Base-by-base conservation (phyloP, 495 filamentous ascomycete genomes). In the Umbilicaria muhlenbergii region DNA sequence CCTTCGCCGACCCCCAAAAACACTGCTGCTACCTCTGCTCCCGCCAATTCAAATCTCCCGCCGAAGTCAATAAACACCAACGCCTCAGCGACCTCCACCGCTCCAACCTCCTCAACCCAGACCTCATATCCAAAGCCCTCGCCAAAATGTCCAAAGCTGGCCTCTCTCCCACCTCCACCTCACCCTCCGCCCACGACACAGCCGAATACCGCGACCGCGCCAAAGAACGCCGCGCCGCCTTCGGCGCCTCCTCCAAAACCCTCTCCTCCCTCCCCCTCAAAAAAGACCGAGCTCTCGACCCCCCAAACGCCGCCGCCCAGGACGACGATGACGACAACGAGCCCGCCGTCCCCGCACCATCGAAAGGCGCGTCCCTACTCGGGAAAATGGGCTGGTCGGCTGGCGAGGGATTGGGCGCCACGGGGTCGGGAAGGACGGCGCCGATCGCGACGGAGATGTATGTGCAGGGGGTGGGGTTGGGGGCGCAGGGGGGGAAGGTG, bases 371-470 rank as follows among this genome's bases (percentile, higher is more conserved):
- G 5, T 76, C 80, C 1, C 64, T 95, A 31, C 71, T 95, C 6
- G 78, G 80, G 39, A 94, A 93, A 64, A 92, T 94, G 84, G 87
- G 87, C 13, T 94, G 83, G 83, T 78, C 70, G 11, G 74, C 74
- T 2, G 87, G 87, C 1, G 70, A 77, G 44, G 88, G 88, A 1
- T 65, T 95, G 15, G 88, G 88, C 36, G 83, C 80, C 2, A 73
- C 80, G 50, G 83, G 86, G 0, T 77, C 78, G 1, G 88, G 87
- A 3, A 73, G 78, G 39, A 84, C 77, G 0, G 79, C 79, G 14
- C 81, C 83, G 0, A 81, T 95, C 43, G 68, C 77, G 11, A 83
- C 83, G 0, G 77, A 83, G 38, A 71, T 84, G 32, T 95, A 94
- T 57, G 73, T 76, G 2, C 75, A 80, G 28, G 88, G 88, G 13